Evolutionary conservation across 345 rosid species (phyloP).

Genomic region (Acer yangbiense): DNA sequence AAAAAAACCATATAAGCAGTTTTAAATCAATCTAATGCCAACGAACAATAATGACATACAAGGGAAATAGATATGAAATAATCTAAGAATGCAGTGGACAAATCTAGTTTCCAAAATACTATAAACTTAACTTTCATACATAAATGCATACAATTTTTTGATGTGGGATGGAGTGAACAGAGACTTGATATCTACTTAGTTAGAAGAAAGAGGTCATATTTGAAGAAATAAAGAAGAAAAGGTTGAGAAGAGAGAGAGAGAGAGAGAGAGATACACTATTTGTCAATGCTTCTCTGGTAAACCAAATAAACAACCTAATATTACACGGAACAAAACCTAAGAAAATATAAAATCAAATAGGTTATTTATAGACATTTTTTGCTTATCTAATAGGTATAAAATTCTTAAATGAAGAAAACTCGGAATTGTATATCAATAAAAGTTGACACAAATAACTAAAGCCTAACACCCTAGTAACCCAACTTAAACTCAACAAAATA

Average conservation of each 20-base stretch:
- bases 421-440: too few species aligned
- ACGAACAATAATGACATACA: not conserved
- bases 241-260: too few species aligned
- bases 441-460: not conserved
- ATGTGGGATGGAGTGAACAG: not conserved
- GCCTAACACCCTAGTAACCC: not conserved
- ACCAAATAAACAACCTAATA: too few species aligned
- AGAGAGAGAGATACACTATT: too few species aligned
- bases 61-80: not conserved
- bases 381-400: not conserved
- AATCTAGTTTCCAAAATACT: not conserved
- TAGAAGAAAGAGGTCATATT: too few species aligned
- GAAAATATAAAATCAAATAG: not conserved
- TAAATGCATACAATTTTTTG: not conserved
- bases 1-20: not conserved
- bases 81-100: not conserved
- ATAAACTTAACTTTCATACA: too few species aligned
- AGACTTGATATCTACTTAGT: too few species aligned
- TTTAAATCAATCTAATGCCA: not conserved
- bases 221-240: too few species aligned
- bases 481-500: not conserved
- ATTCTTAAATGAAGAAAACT: not conserved
- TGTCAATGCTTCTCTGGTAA: not conserved
- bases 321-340: too few species aligned
- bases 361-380: not conserved